Conservation (phyloP, 495 filamentous ascomycete species). For the Sordaria brevicollis region DNA sequence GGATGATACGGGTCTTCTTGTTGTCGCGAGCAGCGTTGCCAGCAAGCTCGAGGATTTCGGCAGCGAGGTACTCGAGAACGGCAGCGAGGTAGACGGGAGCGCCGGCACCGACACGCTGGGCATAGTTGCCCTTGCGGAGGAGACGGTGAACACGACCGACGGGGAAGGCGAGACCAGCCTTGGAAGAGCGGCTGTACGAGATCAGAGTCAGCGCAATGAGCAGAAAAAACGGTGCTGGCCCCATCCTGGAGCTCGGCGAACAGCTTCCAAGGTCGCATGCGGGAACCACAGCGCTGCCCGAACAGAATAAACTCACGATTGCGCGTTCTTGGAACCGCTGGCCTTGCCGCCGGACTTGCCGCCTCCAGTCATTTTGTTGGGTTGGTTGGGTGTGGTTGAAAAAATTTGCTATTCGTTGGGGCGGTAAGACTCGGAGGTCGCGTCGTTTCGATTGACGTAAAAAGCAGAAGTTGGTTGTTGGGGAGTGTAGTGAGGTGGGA, state of each 20-base stretch:
- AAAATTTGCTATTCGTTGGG: constrained; percentile 11
- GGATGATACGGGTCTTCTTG: constrained; percentile 99
- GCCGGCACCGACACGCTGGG: constrained; percentile 98
- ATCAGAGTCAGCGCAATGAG: constrained; percentile 23
- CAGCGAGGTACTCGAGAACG: constrained; percentile 96
- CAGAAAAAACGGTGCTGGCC: constrained; percentile 17
- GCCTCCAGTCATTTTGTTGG: constrained; percentile 90
- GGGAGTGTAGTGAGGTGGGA: constrained; percentile 24
- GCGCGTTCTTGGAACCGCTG: constrained; percentile 90
- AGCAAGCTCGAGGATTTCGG: constrained; percentile 97
- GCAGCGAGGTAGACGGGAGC: constrained; percentile 97
- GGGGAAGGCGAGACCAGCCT: constrained; percentile 98
- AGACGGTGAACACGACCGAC: constrained; percentile 99
- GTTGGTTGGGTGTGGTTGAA: constrained; percentile 24
- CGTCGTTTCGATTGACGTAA: constrained; percentile 11
- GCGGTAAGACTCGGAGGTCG: constrained; percentile 12
- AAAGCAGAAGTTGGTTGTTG: constrained; percentile 23
- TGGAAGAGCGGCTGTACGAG: constrained; percentile 77
- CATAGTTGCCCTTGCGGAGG: constrained; percentile 98
- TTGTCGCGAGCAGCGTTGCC: constrained; percentile 98
- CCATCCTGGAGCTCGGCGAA: neutral
- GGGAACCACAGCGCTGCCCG: constrained; percentile 8
- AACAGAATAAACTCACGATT: constrained; percentile 72
- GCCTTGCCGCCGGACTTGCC: constrained; percentile 99
- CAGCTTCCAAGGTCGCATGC: constrained; percentile 2